Conservation (phyloP, 805 yeast species). For the Clavispora asparagi region DNA sequence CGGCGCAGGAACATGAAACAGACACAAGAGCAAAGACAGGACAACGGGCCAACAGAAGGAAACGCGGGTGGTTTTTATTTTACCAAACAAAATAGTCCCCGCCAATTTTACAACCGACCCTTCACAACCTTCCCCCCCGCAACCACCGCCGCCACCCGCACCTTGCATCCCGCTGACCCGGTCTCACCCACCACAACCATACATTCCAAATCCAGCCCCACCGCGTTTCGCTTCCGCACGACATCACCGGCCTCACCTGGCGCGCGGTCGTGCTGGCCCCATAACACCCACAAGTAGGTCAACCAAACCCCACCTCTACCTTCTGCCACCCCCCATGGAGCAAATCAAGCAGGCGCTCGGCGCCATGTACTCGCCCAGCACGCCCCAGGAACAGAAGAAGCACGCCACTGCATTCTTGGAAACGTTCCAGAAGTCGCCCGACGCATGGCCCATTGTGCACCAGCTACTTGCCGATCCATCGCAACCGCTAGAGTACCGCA, state of each 20-base stretch:
- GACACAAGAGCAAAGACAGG: no score
- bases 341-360: constrained; percentile 43
- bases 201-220: no score
- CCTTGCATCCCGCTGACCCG: no score
- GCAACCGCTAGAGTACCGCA: constrained; percentile 50
- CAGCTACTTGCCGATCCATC: constrained; percentile 40
- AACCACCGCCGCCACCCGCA: no score
- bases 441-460: constrained; percentile 75
- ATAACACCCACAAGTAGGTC: not conserved
- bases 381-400: constrained; percentile 41
- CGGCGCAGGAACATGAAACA: no score
- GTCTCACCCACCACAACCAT: no score
- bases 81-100: no score
- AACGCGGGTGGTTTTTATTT: no score
- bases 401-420: constrained; percentile 58
- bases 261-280: not conserved
- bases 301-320: not conserved
- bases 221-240: no score
- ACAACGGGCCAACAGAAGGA: no score
- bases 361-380: constrained; percentile 42
- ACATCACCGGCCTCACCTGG: not conserved
- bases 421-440: constrained; percentile 72
- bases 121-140: no score
- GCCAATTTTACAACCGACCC: no score
- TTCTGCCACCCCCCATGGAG: constrained; percentile 7